phyloP scores from a whole-genome alignment of 78 protist genomes.

The Pelomyxa schiedti region DNA sequence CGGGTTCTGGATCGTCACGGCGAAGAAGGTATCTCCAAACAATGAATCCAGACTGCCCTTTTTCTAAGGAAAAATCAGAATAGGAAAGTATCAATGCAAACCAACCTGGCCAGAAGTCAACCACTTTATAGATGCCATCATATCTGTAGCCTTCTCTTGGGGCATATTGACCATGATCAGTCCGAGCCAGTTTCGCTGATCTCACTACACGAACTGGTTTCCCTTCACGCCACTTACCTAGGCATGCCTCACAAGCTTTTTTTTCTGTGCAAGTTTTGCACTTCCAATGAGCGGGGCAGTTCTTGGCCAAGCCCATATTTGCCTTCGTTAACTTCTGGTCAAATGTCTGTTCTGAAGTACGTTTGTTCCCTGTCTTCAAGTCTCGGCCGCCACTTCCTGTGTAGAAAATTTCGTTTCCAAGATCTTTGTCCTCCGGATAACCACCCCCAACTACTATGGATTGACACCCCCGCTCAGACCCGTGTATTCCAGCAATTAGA shows the following conservation, averaged over 20 bases:
- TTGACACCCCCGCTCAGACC: not conserved
- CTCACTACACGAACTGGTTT: not conserved
- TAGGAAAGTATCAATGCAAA: too few relatives aligned
- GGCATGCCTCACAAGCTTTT: not conserved
- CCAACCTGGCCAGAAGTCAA: not conserved
- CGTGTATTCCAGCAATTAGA: not conserved
- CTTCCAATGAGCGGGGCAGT: not conserved
- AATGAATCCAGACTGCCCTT: not conserved
- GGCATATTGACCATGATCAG: not conserved
- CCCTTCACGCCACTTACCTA: not conserved
- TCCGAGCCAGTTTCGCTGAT: not conserved
- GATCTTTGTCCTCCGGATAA: not conserved
- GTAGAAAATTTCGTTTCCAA: not conserved
- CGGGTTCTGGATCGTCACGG: not conserved
- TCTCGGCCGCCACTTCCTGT: not conserved
- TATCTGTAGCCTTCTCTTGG: not conserved
- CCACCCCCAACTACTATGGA: not conserved
- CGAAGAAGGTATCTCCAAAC: not conserved
- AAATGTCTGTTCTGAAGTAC: not conserved
- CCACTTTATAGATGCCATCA: not conserved
- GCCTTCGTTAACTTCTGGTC: not conserved
- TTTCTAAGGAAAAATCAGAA: too few relatives aligned
- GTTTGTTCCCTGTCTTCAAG: not conserved
- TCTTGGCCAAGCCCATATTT: not conserved
- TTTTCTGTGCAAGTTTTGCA: not conserved